Base-by-base conservation (phyloP, 177 flowering plant species). In the Telopea speciosissima region DNA sequence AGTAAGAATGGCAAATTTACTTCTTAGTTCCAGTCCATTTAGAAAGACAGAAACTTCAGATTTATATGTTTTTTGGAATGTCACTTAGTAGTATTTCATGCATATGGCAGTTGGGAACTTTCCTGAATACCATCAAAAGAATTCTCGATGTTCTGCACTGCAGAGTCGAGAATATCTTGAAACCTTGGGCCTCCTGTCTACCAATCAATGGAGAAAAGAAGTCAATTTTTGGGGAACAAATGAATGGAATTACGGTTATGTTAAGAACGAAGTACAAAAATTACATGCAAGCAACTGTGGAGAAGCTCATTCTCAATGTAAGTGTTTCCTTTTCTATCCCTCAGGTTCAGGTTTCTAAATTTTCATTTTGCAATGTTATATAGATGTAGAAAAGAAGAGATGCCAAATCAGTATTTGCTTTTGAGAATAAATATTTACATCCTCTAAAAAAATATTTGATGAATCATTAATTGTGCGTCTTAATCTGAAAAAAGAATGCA, bases 191-290 rank as follows among this genome's bases (percentile, higher is more conserved):
- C 11, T 86, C 91, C 40, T 91, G 74, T 83, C 78, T 91, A 19
- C 98, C 93, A 19, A 75, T 73, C 36, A 68, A 63, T 59, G 96
- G 86, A 72, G 94, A 88, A 31, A 84, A 80, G 71, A 90, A 88
- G 74, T 76, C 81, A 28, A 73, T 65, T 17, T 86, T 85, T 68
- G 98, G 97, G 68, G 98, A 93, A 79, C 98, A 87, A 78, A 82
- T 93, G 88, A 93, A 90, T 82, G 93, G 78, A 65, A 73, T 90
- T 45, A 89, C 97, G 1, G 91, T 93, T 22, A 72, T 93, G 75
- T 79, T 93, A 77, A 85, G 91, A 75, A 91, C 97, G 26, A 93
- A 91, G 68, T 93, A 91, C 82, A 93, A 90, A 79, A 91, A 83
- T 64, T 93, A 91, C 77, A 74, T 88, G 86, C 98, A 91, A 78